Evolutionary conservation across 2,329 filamentous ascomycete species (phyloP).

Genomic region (Mollisiaceae sp.): DNA sequence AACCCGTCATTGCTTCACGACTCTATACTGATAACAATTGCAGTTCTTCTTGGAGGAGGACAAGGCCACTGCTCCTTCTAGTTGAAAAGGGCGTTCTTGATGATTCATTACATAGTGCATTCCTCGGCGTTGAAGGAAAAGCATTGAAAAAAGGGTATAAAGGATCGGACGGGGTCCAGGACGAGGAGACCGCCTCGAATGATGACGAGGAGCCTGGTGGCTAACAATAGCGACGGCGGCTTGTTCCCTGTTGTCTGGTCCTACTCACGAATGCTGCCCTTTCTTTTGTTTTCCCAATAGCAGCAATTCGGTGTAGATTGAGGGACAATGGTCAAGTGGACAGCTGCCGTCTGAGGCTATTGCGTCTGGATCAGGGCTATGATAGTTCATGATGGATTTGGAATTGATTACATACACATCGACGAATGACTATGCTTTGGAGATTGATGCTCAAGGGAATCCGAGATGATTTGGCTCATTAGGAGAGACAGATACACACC

Average conservation of each 20-base stretch:
- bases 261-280: slow-evolving; percentile 34
- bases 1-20: background rate
- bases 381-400: slow-evolving; percentile 22
- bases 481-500: slow-evolving; percentile 41
- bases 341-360: slow-evolving; percentile 57
- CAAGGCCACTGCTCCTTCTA: slow-evolving; percentile 50
- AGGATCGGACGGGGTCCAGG: slow-evolving; percentile 44
- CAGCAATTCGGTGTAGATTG: slow-evolving; percentile 40
- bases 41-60: slow-evolving; percentile 94
- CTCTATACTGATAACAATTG: slow-evolving; percentile 26
- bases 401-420: slow-evolving; percentile 29
- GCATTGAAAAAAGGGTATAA: slow-evolving; percentile 38
- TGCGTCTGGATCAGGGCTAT: slow-evolving; percentile 20
- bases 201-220: slow-evolving; percentile 71
- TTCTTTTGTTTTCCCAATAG: slow-evolving; percentile 27
- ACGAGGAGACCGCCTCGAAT: slow-evolving; percentile 63
- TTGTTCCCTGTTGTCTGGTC: slow-evolving; percentile 63
- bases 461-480: slow-evolving; percentile 26
- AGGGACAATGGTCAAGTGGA: slow-evolving; percentile 67
- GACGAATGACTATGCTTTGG: slow-evolving; percentile 23
- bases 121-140: slow-evolving; percentile 40
- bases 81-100: slow-evolving; percentile 66
- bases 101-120: slow-evolving; percentile 45
- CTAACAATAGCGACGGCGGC: slow-evolving; percentile 62
- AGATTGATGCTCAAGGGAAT: slow-evolving; percentile 16